Evolutionary conservation across 78 protist species (phyloP).

Genomic region (Polysphondylium violaceum): DNA sequence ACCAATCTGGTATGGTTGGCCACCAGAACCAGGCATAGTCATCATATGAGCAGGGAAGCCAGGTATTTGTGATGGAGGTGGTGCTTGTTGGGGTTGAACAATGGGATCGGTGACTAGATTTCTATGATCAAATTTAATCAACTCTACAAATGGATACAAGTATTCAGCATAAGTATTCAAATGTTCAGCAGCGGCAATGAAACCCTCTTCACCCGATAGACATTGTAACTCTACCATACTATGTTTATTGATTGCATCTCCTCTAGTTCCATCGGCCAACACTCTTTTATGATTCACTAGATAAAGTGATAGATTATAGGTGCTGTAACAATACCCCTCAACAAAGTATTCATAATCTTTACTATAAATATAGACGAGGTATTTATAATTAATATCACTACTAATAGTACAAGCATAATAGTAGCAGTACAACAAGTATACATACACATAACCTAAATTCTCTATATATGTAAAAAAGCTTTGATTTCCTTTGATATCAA

Average conservation of each 20-base stretch:
- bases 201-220: constrained; percentile 78
- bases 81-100: background rate
- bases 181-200: constrained; percentile 64
- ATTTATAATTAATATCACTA: background rate
- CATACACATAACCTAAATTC: constrained; percentile 64
- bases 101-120: constrained; percentile 17
- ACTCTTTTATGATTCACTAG: constrained; percentile 51
- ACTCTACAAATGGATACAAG: constrained; percentile 65
- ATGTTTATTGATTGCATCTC: constrained; percentile 15
- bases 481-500: constrained; percentile 40
- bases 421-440: background rate
- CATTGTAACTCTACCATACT: constrained; percentile 76
- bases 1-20: no score
- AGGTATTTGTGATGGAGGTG: no score
- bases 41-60: no score
- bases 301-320: constrained; percentile 55
- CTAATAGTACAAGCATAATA: background rate
- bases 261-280: constrained; percentile 49
- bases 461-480: constrained; percentile 28
- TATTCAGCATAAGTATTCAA: constrained; percentile 77
- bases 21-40: no score
- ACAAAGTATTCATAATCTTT: constrained; percentile 76
- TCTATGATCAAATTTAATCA: constrained; percentile 77
- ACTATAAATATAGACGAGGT: background rate
- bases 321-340: constrained; percentile 60